Conservation (phyloP, 495 filamentous ascomycete genomes). For the Aspergillus steynii region DNA sequence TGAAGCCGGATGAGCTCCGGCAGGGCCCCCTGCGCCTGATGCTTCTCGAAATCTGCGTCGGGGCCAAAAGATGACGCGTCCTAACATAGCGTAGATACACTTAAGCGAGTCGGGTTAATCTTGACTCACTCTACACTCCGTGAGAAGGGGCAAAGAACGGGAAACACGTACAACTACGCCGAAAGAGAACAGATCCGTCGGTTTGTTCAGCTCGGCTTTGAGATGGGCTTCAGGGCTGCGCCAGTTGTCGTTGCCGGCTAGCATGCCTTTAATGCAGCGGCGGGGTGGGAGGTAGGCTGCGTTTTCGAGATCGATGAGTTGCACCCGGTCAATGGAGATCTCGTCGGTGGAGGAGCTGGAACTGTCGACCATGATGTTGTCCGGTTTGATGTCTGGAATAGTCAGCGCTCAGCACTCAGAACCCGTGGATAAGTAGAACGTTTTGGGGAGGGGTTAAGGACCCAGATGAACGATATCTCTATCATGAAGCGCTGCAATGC, state of each 20-base stretch:
- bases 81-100: conserved; percentile 29
- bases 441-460: conserved; percentile 12
- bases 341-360: conserved; percentile 19
- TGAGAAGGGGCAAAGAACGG: conserved; percentile 12
- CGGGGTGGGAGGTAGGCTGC: conserved; percentile 39
- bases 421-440: too few species aligned
- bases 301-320: conserved; percentile 44
- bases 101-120: not conserved
- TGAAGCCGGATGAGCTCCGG: conserved; percentile 27
- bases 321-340: conserved; percentile 34
- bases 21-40: conserved; percentile 21
- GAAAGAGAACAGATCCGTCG: conserved; percentile 38
- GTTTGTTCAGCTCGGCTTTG: conserved; percentile 32
- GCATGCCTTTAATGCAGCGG: conserved; percentile 30
- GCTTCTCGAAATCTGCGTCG: conserved; percentile 21
- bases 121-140: too few species aligned
- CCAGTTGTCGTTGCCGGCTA: conserved; percentile 38
- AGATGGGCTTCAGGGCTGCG: conserved; percentile 38
- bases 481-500: conserved; percentile 45
- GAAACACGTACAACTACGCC: conserved; percentile 38
- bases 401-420: not conserved
- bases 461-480: conserved; percentile 46
- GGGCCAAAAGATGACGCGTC: conserved; percentile 24
- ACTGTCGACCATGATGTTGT: conserved; percentile 30
- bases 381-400: conserved; percentile 28